Conservation (phyloP, 202 grass and related monocot genomes). For the Carex sylvatica region DNA sequence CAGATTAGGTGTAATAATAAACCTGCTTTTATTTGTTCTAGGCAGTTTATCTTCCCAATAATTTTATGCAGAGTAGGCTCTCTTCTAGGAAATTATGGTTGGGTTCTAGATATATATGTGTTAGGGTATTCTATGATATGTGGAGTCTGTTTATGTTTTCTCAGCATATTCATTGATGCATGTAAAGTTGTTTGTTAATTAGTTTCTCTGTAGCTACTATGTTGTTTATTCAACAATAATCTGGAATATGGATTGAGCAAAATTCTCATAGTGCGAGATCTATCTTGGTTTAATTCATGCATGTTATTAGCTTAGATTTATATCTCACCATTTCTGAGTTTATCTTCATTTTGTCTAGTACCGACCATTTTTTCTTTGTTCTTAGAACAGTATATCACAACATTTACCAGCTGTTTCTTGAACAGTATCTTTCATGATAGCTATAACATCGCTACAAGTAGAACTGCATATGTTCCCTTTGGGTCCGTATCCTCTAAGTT, state of each 20-base stretch:
- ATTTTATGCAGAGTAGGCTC: not conserved
- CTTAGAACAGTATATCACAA: no score
- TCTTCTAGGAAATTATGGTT: not conserved
- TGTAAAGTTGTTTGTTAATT: not conserved
- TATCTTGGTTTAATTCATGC: no score
- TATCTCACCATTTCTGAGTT: not conserved
- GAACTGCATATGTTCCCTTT: no score
- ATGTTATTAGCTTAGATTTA: no score
- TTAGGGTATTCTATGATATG: not conserved
- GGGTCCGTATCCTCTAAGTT: no score
- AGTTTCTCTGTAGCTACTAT: not conserved
- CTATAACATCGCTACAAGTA: no score
- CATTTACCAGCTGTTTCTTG: no score
- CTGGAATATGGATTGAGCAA: not conserved
- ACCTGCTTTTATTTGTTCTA: slow-evolving; percentile 6
- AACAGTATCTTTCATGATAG: no score
- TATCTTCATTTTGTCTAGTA: not conserved
- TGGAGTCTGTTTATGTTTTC: not conserved
- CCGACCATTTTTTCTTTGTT: not conserved
- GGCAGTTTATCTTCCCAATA: not conserved
- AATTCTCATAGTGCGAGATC: not conserved
- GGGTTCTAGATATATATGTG: not conserved
- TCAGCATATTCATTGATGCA: not conserved
- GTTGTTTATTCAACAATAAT: not conserved
- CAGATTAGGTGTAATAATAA: not conserved